Base-by-base conservation (phyloP, 805 yeast genomes). In the Teunomyces aglyptinius region DNA sequence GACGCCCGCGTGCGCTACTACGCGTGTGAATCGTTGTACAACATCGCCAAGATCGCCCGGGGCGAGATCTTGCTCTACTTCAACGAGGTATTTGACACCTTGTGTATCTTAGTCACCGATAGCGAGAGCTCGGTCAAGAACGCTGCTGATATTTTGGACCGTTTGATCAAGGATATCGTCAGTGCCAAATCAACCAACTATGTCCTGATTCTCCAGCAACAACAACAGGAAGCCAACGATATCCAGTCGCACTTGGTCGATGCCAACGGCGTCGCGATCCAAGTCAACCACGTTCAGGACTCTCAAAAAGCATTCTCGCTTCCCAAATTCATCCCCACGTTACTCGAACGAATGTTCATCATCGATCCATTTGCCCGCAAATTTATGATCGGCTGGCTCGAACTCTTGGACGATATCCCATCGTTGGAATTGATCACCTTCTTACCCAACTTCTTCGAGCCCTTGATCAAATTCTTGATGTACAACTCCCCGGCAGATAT, bases 1-100 rank as follows among this genome's bases (percentile, higher is more conserved):
- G 97, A 94, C 63, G 92, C 96, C n/a, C 81, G 96, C 54, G 99
- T 94, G 6, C 76, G 99, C 45, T 94, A 94, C 59, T 94, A 90
- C 64, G 97, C 99, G 0, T 94, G 98, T 69, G 99, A 94, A 60
- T 86, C 96, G 41, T 74, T 94, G 50, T 94, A 94, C 67, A 94
- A 94, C 66, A 91, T 94, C 39, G 96, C 98, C 40, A 94, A 94
- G 60, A 95, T 94, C 16, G 96, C 98, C 3, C 83, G 96, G 55
- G 98, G 98, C 24, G 98, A 94, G 65, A 88, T 94, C 18, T 71
- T 94, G 50, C 72, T 86, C 10, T 91, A 89, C 63, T 94, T 94
- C 74, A 94, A 92, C 66, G 98, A 94, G 67, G 85, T 90, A 1
- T 94, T 94, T 62, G 98, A 94, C 62, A 94, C 91, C 15, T 73